A percentile compares a stretch with the other conserved stretches of the same genome.
phyloP scores from a whole-genome alignment of 2,329 filamentous ascomycete genomes.

The Byssochlamys sp. region DNA sequence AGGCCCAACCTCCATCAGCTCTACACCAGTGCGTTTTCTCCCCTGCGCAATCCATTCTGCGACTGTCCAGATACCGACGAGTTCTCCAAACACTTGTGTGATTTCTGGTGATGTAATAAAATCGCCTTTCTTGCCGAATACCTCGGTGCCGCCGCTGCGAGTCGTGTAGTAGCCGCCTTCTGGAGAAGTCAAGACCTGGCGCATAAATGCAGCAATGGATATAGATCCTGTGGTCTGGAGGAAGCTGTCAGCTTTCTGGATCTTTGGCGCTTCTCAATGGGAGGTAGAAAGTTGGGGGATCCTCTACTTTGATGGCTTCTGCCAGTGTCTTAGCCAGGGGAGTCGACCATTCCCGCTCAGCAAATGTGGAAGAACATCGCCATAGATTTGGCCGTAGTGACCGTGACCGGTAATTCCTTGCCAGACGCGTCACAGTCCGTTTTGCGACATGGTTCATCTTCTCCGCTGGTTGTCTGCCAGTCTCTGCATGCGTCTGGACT shows the following conservation, averaged over 20 bases:
- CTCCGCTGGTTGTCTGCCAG: neutral
- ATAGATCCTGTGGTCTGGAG: slow-evolving; percentile 73
- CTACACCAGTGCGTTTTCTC: slow-evolving; percentile 59
- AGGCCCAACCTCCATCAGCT: slow-evolving; percentile 88
- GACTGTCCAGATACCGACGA: slow-evolving; percentile 88
- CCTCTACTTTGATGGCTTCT: slow-evolving; percentile 68
- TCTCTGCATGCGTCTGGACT: neutral
- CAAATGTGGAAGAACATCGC: slow-evolving; percentile 27
- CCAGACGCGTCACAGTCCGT: neutral
- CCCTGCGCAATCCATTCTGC: slow-evolving; percentile 95
- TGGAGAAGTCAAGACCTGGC: slow-evolving; percentile 89
- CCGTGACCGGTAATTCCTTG: neutral
- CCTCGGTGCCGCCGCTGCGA: slow-evolving; percentile 61
- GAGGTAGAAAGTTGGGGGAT: neutral
- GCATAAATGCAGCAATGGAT: slow-evolving; percentile 90
- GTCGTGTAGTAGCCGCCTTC: slow-evolving; percentile 89
- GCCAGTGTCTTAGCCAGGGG: slow-evolving; percentile 79
- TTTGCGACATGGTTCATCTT: slow-evolving; percentile 2
- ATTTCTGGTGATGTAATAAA: slow-evolving; percentile 97
- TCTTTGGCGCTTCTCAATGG: neutral
- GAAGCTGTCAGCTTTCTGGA: slow-evolving; percentile 8
- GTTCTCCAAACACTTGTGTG: slow-evolving; percentile 90
- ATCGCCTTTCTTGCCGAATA: slow-evolving; percentile 86
- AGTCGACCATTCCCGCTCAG: slow-evolving; percentile 69
- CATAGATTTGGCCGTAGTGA: slow-evolving; percentile 2